A percentile compares a stretch with the other conserved stretches of the same genome.
phyloP scores from a whole-genome alignment of 2,329 filamentous ascomycete species.

The Colletotrichum horii region DNA sequence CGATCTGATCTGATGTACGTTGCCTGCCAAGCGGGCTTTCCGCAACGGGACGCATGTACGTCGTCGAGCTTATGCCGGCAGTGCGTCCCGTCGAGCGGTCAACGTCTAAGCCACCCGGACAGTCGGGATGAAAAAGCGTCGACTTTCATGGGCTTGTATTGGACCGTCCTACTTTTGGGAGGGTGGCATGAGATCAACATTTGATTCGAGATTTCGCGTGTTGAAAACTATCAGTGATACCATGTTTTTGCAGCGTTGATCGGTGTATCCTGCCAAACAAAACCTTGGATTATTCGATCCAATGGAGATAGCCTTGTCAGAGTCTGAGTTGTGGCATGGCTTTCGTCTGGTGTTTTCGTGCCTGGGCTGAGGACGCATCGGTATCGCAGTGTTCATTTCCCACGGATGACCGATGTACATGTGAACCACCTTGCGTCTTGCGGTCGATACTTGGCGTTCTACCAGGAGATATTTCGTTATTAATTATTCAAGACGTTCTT shows the following conservation, averaged over 20 bases:
- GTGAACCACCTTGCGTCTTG: not conserved
- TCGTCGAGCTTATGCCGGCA: not conserved
- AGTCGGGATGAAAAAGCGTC: not conserved
- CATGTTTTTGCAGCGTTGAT: not conserved
- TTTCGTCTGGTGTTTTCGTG: not conserved
- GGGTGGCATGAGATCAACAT: not conserved
- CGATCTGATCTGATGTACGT: not conserved
- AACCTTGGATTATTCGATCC: not conserved
- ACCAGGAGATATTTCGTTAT: not conserved
- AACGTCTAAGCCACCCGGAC: not conserved
- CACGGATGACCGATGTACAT: not conserved
- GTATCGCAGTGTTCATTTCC: not conserved
- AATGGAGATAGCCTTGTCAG: no score
- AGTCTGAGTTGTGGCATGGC: fast-evolving
- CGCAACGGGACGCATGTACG: not conserved
- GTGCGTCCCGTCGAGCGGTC: not conserved
- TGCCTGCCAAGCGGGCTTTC: not conserved
- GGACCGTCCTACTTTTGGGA: not conserved
- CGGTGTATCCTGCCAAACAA: not conserved
- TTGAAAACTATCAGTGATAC: not conserved
- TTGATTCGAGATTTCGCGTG: not conserved
- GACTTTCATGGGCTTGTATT: no score
- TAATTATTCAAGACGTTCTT: not conserved
- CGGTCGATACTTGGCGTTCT: not conserved
- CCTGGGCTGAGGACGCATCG: not conserved